phyloP scores from a whole-genome alignment of 768 basidiomycete genomes.

The Hemileccinum rubropunctum region DNA sequence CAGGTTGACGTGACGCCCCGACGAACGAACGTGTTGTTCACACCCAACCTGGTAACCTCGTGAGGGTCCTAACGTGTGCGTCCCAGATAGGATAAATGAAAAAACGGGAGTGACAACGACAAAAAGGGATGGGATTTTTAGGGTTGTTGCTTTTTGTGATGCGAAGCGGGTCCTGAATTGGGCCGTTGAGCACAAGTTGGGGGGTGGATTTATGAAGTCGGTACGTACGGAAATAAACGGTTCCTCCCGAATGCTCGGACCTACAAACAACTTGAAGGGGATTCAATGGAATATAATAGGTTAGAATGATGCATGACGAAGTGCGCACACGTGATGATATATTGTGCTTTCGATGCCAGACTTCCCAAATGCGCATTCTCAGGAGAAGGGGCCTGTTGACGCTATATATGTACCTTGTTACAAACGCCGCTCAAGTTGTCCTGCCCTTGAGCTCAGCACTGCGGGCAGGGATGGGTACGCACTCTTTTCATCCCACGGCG shows the following conservation, averaged over 20 bases:
- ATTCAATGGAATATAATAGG: neutral
- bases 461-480: conserved; percentile 9
- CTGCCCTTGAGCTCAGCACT: conserved; percentile 16
- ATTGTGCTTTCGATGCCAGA: conserved; percentile 24
- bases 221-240: conserved; percentile 4
- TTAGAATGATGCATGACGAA: conserved; percentile 12
- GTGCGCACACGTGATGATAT: conserved; percentile 1
- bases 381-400: conserved; percentile 5
- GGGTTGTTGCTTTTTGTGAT: conserved; percentile 12
- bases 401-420: neutral
- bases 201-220: neutral
- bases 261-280: neutral
- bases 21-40: conserved; percentile 10
- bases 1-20: conserved; percentile 7
- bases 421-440: conserved; percentile 22
- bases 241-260: conserved; percentile 2
- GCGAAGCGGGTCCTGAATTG: conserved; percentile 1
- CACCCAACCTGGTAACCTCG: conserved; percentile 6
- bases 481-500: conserved; percentile 5
- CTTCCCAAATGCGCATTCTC: conserved; percentile 22
- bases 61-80: neutral
- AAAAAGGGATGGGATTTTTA: conserved; percentile 5
- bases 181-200: neutral
- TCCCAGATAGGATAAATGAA: conserved; percentile 26
- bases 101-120: conserved; percentile 4